Base-by-base conservation (phyloP, 768 basidiomycete genomes). In the Lentinula aciculospora region DNA sequence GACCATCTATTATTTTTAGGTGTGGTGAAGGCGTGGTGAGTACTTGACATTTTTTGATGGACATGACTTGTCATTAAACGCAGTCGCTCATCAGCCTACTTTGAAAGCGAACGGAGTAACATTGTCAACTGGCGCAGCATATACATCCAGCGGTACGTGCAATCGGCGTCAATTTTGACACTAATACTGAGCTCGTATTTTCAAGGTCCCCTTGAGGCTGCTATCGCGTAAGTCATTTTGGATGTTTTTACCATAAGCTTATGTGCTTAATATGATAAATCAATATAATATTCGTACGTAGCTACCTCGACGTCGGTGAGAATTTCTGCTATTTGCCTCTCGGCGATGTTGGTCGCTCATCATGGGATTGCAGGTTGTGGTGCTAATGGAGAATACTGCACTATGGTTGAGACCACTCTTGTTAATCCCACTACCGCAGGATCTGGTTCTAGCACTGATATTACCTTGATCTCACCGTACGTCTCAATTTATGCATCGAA, bases 341-440 rank as follows among this genome's bases (percentile, higher is more conserved):
- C 9, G 2, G 9, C 21, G n/a, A 6, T 25, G 5, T 12, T 21
- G 13, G 12, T 42, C 10, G 19, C 13, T 28, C 3, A 40, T 46
- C 19, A 28, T 45, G 19, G 15, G 17, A n/a, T n/a, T 50, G 48
- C 59, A 66, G 71, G 71, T 8, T 74, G 72, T 39, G 71, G 71
- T 3, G 68, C 67, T 58, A 71, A 73, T 58, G 74, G 74, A 3
- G 74, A 75, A 51, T 60, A 66, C 4, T 75, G 74, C 62, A 71
- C 70, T n/a, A 44, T 70, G 15, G 59, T 75, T 27, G 74, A 74
- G 60, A 67, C 66, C 7, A 72, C 66, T 21, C 64, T 75, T 17
- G 50, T 45, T 3, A 74, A 75, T 59, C 72, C 73, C 2, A 67
- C 66, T 8, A 56, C 60, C 19, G 60, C 69, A 4, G 73, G 72